Evolutionary conservation across 768 basidiomycete species (phyloP), one percentile per base, ranked within the genome.

Genomic region (Thelephora aurantiotincta): DNA sequence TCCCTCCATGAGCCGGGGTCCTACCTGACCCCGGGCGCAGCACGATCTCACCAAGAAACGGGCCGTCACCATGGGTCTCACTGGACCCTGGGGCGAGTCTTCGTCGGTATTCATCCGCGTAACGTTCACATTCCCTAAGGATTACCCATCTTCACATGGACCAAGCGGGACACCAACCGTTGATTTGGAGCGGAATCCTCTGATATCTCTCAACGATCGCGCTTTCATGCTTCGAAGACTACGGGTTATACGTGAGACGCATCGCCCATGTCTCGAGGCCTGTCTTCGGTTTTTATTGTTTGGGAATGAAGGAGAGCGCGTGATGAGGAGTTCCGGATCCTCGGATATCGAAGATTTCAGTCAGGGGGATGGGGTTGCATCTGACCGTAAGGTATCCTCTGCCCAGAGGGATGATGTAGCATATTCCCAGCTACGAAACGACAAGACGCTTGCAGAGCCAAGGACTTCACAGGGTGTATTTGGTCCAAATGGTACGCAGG

Each of bases 1-100:
- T 34, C 38, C n/a, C 14, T 43, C 33, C 12, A n/a, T 26, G 5
- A 43, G n/a, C 33, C 46, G 12, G 13, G 19, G 36, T 30, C 45
- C 55, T 13, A 30, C 36, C 11, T 30, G 53, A 48, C 5, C 54
- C 26, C 14, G 42, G 36, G 44, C 44, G 2, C 52, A 83, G 80
- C 75, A 77, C 41, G 82, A 85, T 47, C 65, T 84, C 35, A 68
- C 70, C 6, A 84, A 82, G 59, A 78, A 74, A 54, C 77, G 89
- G 9, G 82, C 78, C 12, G 87, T 88, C 54, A 91, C 89, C 1
- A 70, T 96, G 43, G 86, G 89, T 3, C 66, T 97, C 37, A 79
- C 88, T 52, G 88, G 88, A 2, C 91, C 90, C 2, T 93, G 91
- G 91, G 89, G 86, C n/a, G 83, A 82, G 48, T 76, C 73, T 0